Conservation (phyloP, 2,329 filamentous ascomycete species). For the Epicoccum nigrum region DNA sequence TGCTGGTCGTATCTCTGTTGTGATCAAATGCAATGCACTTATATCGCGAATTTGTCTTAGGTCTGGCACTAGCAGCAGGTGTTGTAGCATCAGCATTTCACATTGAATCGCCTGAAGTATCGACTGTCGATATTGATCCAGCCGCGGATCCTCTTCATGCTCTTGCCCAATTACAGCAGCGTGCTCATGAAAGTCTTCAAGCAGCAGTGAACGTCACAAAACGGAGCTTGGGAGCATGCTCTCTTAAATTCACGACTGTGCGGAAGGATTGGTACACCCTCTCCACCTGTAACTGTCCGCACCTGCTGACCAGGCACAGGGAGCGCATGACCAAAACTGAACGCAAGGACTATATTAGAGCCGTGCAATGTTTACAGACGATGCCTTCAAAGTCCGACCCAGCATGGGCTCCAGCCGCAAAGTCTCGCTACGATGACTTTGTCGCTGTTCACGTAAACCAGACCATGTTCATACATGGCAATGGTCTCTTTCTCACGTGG, state of each 20-base stretch:
- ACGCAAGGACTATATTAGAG: slow-evolving; percentile 30
- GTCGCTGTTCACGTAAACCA: slow-evolving; percentile 40
- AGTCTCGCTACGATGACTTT: slow-evolving; percentile 40
- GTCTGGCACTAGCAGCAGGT: too few species aligned
- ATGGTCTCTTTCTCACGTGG: slow-evolving; percentile 44
- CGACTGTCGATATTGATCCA: too few species aligned
- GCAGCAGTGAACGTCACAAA: neutral
- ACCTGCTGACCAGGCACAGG: neutral
- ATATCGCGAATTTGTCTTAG: too few species aligned
- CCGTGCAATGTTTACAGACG: slow-evolving; percentile 37
- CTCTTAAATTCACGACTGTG: neutral
- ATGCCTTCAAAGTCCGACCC: slow-evolving; percentile 30
- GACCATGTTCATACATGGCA: slow-evolving; percentile 36
- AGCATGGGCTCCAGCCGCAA: slow-evolving; percentile 29
- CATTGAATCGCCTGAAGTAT: too few species aligned
- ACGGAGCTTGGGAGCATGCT: neutral
- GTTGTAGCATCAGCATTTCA: too few species aligned
- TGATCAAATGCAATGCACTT: too few species aligned
- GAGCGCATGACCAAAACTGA: neutral
- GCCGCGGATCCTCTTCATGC: too few species aligned
- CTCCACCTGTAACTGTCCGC: neutral
- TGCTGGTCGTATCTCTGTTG: too few species aligned
- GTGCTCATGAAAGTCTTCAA: neutral
- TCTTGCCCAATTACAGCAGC: too few species aligned
- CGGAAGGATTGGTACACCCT: neutral